Base-by-base conservation (phyloP, 768 basidiomycete genomes). In the Tylopilus rubrobrunneus region DNA sequence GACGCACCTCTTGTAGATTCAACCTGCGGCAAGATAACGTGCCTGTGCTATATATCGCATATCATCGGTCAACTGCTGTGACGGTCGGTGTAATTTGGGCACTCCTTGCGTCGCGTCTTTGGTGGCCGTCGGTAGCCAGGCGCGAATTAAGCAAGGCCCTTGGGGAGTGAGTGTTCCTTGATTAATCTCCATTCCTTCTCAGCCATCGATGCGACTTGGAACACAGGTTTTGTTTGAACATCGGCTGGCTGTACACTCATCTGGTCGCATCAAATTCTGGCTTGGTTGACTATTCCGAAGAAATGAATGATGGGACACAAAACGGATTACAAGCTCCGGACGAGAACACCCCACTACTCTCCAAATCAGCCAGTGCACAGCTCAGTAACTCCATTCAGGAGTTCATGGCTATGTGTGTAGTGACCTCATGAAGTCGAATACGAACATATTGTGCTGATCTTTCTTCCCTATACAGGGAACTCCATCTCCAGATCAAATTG, bases 81-180 rank as follows among this genome's bases (percentile, higher is more conserved):
- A 87, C 79, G 1, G 79, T 80, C 7, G 97, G 96, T 8, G 91
- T 94, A 3, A 65, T 95, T 1, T 98, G 91, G 89, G 94, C 94
- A 0, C 81, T 86, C 4, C 71, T 98, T 46, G 84, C 97, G 21
- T 93, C 91, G 5, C 76, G 92, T 45, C 87, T 87, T 57, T 93
- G 94, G 89, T 98, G 95, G 96, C 97, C 97, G 1, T 82, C 89
- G 9, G 95, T 97, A 63, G 97, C 97, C 0, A 76, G 96, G 44
- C 76, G 89, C 39, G 96, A 98, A 69, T 75, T 99, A 5, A 83
- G 86, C 45, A 85, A 84, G 56, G 86, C 84, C 0, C 77, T 98
- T 6, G 87, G 92, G 73, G 94, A 98, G 92, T 96, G 53, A 57
- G 85, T 50, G 4, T 23, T 33, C 1, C 12, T 1, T n/a, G 25